These are phyloP conservation scores for Microbotryum violaceum DNA, from an alignment of 1,284 basidiomycete genomes.

Conservation along the genomic window DNA sequence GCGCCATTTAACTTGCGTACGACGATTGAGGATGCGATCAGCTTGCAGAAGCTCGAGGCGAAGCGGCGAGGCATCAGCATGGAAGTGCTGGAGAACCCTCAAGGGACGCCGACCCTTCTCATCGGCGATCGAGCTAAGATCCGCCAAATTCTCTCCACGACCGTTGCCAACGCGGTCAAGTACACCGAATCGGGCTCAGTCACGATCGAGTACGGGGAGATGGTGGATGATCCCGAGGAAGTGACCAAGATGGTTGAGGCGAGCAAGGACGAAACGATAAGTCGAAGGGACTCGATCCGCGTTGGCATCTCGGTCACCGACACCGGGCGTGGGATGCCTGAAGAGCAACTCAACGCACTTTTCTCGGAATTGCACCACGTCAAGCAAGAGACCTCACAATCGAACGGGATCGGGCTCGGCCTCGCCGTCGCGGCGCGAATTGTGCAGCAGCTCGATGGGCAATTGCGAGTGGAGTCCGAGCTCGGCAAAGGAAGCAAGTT, in stretches of 20 bases:
- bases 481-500: constrained; percentile 63
- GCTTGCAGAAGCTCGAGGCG: constrained; percentile 40
- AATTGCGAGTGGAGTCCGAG: constrained; percentile 68
- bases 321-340: constrained; percentile 36
- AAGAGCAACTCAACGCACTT: constrained; percentile 39
- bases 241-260: constrained; percentile 2
- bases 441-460: constrained; percentile 69
- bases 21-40: constrained; percentile 38
- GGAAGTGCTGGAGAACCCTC: constrained; percentile 18
- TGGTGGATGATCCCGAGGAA: neutral
- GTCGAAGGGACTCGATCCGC: constrained; percentile 46
- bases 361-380: constrained; percentile 41
- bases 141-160: constrained; percentile 39
- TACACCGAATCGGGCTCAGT: constrained; percentile 38
- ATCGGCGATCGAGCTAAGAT: constrained; percentile 37
- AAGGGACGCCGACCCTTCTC: constrained; percentile 8
- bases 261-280: constrained; percentile 1
- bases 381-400: constrained; percentile 32
- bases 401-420: constrained; percentile 53
- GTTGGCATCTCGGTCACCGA: constrained; percentile 43
- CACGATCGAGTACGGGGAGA: constrained; percentile 34
- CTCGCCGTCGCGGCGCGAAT: constrained; percentile 75
- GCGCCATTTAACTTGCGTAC: constrained; percentile 38
- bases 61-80: constrained; percentile 38
- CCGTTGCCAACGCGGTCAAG: constrained; percentile 36